phyloP scores from a whole-genome alignment of 2,329 filamentous ascomycete species.

The Hirsutella minnesotensis region DNA sequence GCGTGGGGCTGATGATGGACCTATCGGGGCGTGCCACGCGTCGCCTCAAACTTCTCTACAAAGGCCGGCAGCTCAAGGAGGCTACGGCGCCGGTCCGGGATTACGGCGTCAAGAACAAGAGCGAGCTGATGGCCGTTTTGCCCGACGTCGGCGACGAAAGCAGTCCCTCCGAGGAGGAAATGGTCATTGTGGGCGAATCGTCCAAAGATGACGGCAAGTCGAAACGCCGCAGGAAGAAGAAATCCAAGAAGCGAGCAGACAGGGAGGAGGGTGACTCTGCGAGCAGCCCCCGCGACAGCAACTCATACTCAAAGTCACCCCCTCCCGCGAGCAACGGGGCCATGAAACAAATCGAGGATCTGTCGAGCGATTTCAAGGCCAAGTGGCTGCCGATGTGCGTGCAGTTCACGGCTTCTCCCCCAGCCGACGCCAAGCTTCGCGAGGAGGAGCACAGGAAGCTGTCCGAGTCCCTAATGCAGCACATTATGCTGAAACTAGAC shows the following conservation, averaged over 20 bases:
- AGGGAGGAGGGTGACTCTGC: conserved; percentile 24
- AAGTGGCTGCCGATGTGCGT: conserved; percentile 55
- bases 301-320: conserved; percentile 22
- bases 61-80: conserved; percentile 59
- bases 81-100: conserved; percentile 43
- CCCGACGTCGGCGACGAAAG: conserved; percentile 24
- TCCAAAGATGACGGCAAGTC: conserved; percentile 21
- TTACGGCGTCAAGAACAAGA: conserved; percentile 49
- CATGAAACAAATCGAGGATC: conserved; percentile 50
- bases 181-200: conserved; percentile 34
- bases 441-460: conserved; percentile 65
- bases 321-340: conserved; percentile 19
- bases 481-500: conserved; percentile 67
- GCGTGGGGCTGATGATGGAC: conserved; percentile 55
- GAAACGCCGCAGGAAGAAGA: conserved; percentile 24
- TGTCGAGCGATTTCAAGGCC: conserved; percentile 50
- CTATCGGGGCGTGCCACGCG: conserved; percentile 39
- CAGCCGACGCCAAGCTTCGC: conserved; percentile 52
- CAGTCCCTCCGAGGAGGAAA: conserved; percentile 30
- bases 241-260: conserved; percentile 31
- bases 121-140: conserved; percentile 42
- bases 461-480: conserved; percentile 64
- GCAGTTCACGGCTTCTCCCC: conserved; percentile 50
- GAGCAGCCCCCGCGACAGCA: conserved; percentile 33
- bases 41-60: conserved; percentile 59